Evolutionary conservation across 768 basidiomycete species (phyloP).

Genomic region (Naganishia antarctica): DNA sequence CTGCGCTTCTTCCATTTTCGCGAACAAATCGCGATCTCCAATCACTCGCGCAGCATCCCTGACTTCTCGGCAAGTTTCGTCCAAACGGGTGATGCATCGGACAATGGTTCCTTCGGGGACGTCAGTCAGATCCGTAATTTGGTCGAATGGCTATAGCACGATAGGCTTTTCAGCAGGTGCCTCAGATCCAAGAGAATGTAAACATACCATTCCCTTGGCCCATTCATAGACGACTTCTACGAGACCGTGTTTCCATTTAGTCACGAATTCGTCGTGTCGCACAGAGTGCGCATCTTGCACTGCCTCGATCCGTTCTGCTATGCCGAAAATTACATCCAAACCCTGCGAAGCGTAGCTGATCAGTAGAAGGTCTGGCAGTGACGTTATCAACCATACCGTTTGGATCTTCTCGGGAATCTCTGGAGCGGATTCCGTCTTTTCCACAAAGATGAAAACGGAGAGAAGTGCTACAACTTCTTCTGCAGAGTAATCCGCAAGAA

Average conservation of each 20-base stretch:
- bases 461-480: slow-evolving; percentile 94
- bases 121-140: slow-evolving; percentile 87
- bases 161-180: background rate
- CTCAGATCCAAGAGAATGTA: background rate
- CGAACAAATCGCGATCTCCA: slow-evolving; percentile 89
- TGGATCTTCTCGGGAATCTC: slow-evolving; percentile 71
- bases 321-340: slow-evolving; percentile 66
- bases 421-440: slow-evolving; percentile 90
- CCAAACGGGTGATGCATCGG: slow-evolving; percentile 86
- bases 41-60: slow-evolving; percentile 95
- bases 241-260: slow-evolving; percentile 79
- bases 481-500: slow-evolving; percentile 79
- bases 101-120: slow-evolving; percentile 96
- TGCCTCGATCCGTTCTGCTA: slow-evolving; percentile 70
- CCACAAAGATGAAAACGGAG: slow-evolving; percentile 96
- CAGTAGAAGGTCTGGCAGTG: background rate
- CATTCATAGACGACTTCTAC: slow-evolving; percentile 98
- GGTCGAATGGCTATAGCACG: slow-evolving; percentile 68
- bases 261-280: slow-evolving; percentile 64
- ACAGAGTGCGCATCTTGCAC: slow-evolving; percentile 80
- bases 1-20: slow-evolving; percentile 96
- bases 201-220: slow-evolving; percentile 92
- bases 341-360: slow-evolving; percentile 51
- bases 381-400: slow-evolving; percentile 17
- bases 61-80: slow-evolving; percentile 95